Percentiles rank a stretch among this genome's conserved stretches.
Evolutionary conservation across 306 rosid species (phyloP).

Genomic region (Cucurbita moschata): DNA sequence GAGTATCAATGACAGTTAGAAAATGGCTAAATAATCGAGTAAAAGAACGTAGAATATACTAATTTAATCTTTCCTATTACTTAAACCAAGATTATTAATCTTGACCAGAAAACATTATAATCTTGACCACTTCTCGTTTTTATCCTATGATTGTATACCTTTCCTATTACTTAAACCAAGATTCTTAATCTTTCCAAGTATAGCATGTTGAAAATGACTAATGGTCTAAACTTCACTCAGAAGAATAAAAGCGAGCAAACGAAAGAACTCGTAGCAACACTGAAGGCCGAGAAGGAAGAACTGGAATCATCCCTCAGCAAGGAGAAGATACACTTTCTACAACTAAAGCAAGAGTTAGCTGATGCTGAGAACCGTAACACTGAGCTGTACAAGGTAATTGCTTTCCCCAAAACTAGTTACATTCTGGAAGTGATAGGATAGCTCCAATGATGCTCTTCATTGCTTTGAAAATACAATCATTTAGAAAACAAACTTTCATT

Average conservation of each 20-base stretch:
- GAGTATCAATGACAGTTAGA: background rate
- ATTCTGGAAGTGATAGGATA: background rate
- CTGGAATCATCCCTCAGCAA: constrained; percentile 53
- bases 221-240: constrained; percentile 27
- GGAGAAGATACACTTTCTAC: constrained; percentile 51
- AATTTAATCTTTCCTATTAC: no score
- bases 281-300: constrained; percentile 70
- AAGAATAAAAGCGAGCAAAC: constrained; percentile 41
- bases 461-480: background rate
- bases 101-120: background rate
- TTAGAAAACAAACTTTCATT: background rate
- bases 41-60: background rate
- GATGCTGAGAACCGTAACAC: constrained; percentile 61
- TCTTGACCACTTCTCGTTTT: background rate
- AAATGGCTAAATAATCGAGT: background rate
- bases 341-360: constrained; percentile 63
- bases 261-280: constrained; percentile 25
- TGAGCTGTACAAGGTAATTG: constrained; percentile 73
- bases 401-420: background rate
- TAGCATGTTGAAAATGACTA: background rate
- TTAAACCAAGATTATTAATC: no score
- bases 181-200: background rate
- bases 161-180: background rate
- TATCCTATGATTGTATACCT: background rate
- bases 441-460: background rate